Base-by-base conservation (phyloP, 1,284 basidiomycete genomes). In the Tranzscheliella williamsii region DNA sequence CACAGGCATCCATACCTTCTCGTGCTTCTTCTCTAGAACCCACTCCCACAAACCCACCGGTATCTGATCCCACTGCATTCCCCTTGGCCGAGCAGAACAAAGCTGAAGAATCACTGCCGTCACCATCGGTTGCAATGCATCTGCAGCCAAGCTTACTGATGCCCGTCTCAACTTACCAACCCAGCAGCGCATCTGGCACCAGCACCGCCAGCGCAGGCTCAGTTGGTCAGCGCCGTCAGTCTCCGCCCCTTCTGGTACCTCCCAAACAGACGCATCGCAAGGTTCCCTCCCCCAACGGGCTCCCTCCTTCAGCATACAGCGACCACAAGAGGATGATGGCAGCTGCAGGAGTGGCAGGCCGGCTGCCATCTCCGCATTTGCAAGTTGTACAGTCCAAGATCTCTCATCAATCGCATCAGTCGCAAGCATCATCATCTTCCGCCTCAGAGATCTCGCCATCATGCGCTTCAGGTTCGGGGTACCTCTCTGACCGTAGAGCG, bases 251-350 rank as follows among this genome's bases (percentile, higher is more conserved):
- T 38, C 46, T 57, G 7, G 53, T 46, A 7, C 49, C 49, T 8
- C 60, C 53, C 12, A 57, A 63, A 24, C 53, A 56, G 40, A 49
- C 60, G 4, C 53, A 39, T 29, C 26, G 42, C 7, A 56, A 57
- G 31, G 33, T 44, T 5, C 60, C 60, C 7, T 57, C 53, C 4
- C 33, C 30, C 8, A 43, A 33, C 21, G 49, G 43, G 4, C 22
- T 63, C 15, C 53, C 53, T 7, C 38, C 60, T 16, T 63, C 53
- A 7, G 53, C 60, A n/a, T 56, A 32, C 12, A 63, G 49, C 17
- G 60, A 63, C 22, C 60, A 63, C 33, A 44, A 57, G n/a, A 52
- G 56, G 32, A 46, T 63, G 22, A 56, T 63, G 45, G 50, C 60
- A 6, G 53, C 49, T 11, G 53, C 40, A 1, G 37, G 24, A n/a